Base-by-base conservation (phyloP, 2,329 filamentous ascomycete genomes). In the Beauveria sp. region DNA sequence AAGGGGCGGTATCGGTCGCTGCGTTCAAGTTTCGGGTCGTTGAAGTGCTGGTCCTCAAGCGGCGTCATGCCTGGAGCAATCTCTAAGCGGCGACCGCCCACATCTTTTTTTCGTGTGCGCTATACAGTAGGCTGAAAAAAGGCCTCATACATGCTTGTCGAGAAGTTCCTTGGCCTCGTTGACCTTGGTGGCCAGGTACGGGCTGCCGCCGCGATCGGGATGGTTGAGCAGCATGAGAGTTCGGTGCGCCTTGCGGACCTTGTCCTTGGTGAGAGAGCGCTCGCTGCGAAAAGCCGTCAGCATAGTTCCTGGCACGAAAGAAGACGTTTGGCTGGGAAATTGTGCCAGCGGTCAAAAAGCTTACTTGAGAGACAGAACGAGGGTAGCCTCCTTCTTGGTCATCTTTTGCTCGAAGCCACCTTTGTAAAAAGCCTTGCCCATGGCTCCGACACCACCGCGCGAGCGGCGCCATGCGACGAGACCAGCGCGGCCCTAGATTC, bases 161-260 rank as follows among this genome's bases (percentile, higher is more conserved):
- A 99, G 74, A 65, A 98, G 85, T 74, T 98, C 93, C 77, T 99
- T 99, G 45, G 95, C 95, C 76, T 99, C 95, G 77, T 99, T 99
- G 73, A 99, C 89, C 77, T 99, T 99, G 60, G 93, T 97, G 16
- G 95, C 95, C 50, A 99, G 79, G 73, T 98, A 99, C 8, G 95
- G 95, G 72, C 92, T 97, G 45, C 95, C 95, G 67, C 95, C 95
- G 72, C 95, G 89, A 81, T 99, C 95, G 66, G 95, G 95, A 76
- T 99, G 95, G 81, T 99, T 99, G 67, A 96, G 82, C 62, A 99
- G 86, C 93, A 99, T 99, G 67, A 98, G 86, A 60, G 88, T 91
- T 66, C 95, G 88, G 77, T 99, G 95, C 69, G 93, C 91, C 79
- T 97, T 97, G 73, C 95, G 91, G 69, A 99, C 81, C 73, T 96